Evolutionary conservation across 352 stramenopile genomes (phyloP), one percentile per base, ranked within the genome.

Genomic region (Phytopythium litorale): DNA sequence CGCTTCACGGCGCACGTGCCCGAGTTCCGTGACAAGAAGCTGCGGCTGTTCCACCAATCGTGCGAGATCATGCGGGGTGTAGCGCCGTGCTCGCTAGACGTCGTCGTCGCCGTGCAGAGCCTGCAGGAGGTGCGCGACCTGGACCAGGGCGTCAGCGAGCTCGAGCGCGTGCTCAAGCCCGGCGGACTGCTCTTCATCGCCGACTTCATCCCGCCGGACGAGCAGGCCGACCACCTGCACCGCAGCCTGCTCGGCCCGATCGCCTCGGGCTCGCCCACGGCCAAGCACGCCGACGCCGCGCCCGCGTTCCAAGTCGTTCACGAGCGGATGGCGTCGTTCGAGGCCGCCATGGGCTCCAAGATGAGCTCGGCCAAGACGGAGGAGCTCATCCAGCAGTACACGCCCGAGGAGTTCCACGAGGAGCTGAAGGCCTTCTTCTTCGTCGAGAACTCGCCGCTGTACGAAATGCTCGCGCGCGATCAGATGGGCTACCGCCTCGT

Each of bases 91-190:
- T 92, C 83, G 12, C 67, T 90, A 11, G 80, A 92, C 53, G 56
- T 89, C 15, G 76, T 72, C 4, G 71, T 75, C 0, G 73, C 62
- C 1, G 83, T 90, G 23, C 83, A 92, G 62, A 79, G 75, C 49
- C 72, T 92, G 12, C 83, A 92, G 52, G 83, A 92, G 35, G 76
- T 92, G 46, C 64, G 75, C 50, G 64, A 84, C 51, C 55, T 88
- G 8, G 49, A 60, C 9, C 58, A 61, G 18, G 80, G 79, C 1
- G 53, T 88, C 42, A 73, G 67, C 11, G 83, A 90, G 60, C 67
- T 89, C 18, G 68, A 75, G 45, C 77, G 83, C 23, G 80, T 92
- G 11, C 69, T 92, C 2, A 80, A 81, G 33, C 77, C 80, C 16
- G 77, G 80, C 18, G 83, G 83, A 7, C 58, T 84, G 40, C 49